Evolutionary conservation across 2,329 filamentous ascomycete genomes (phyloP).

Genomic region (Botryotinia calthae): DNA sequence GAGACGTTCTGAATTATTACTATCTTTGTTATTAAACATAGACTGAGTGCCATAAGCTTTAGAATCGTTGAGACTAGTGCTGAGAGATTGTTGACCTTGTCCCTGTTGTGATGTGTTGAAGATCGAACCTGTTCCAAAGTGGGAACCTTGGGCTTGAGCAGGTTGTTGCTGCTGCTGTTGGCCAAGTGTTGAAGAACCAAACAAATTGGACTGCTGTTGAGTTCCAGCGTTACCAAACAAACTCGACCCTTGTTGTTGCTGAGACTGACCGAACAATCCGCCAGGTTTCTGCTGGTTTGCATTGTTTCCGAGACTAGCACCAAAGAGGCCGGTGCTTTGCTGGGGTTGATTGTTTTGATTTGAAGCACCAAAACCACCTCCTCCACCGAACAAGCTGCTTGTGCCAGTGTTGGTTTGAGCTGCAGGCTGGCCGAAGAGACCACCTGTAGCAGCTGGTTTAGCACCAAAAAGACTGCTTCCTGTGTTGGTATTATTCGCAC

Average conservation of each 20-base stretch:
- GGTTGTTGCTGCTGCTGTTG: constrained; percentile 39
- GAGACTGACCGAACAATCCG: constrained; percentile 48
- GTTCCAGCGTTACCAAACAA: constrained; percentile 50
- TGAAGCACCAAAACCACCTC: constrained; percentile 38
- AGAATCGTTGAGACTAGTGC: constrained; percentile 76
- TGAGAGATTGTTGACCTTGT: constrained; percentile 59
- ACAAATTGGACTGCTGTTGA: constrained; percentile 35
- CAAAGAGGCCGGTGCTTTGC: constrained; percentile 49
- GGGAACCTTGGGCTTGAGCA: constrained; percentile 50
- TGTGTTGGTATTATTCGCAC: constrained; percentile 32
- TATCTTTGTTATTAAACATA: constrained; percentile 67
- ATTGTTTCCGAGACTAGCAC: constrained; percentile 40
- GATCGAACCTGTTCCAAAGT: constrained; percentile 58
- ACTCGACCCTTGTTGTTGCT: constrained; percentile 41
- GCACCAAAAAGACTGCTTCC: constrained; percentile 40
- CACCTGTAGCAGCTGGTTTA: constrained; percentile 41
- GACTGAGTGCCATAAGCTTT: constrained; percentile 88
- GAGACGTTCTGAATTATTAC: constrained; percentile 50
- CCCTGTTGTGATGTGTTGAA: constrained; percentile 57
- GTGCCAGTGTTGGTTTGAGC: constrained; percentile 40
- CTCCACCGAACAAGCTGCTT: background rate
- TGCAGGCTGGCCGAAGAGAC: constrained; percentile 44
- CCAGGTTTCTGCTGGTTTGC: constrained; percentile 52
- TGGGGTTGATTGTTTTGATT: constrained; percentile 42
- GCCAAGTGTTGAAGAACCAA: constrained; percentile 32